These are phyloP conservation scores for Pichia membranifaciens DNA, from an alignment of 805 yeast species.

Conservation along the genomic window DNA sequence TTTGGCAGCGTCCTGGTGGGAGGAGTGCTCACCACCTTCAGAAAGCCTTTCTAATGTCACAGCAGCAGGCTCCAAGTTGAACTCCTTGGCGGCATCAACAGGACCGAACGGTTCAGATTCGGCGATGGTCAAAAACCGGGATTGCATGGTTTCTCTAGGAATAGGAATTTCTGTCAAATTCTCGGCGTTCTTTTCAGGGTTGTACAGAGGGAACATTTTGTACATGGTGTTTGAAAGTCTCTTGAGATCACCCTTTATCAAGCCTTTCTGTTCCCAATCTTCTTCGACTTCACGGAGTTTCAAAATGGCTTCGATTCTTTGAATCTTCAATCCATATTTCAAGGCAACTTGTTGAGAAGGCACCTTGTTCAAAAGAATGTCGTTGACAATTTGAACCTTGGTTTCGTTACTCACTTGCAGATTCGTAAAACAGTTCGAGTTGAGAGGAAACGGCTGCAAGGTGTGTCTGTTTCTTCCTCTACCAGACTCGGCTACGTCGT, in stretches of 20 bases:
- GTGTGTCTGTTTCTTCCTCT: conserved; percentile 17
- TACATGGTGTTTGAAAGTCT: conserved; percentile 59
- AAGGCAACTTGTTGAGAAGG: conserved; percentile 72
- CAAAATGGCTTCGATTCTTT: conserved; percentile 84
- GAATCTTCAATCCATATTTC: conserved; percentile 71
- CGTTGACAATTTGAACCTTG: conserved; percentile 55
- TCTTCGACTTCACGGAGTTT: conserved; percentile 62
- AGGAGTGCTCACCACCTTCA: conserved; percentile 48
- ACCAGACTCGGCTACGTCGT: conserved; percentile 16
- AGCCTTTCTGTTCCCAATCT: conserved; percentile 49
- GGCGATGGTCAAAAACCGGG: conserved; percentile 81
- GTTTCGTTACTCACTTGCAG: conserved; percentile 51
- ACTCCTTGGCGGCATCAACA: conserved; percentile 82
- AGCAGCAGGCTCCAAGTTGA: conserved; percentile 84
- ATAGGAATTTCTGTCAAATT: conserved; percentile 92
- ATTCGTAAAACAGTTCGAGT: conserved; percentile 64
- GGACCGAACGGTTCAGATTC: conserved; percentile 96
- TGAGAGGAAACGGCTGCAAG: conserved; percentile 80
- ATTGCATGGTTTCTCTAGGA: conserved; percentile 73
- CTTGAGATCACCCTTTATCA: conserved; percentile 49
- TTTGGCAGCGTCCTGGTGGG: conserved; percentile 26
- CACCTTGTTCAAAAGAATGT: conserved; percentile 40
- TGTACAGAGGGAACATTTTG: conserved; percentile 75
- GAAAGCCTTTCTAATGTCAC: conserved; percentile 67
- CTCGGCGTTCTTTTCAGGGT: conserved; percentile 47